A percentile compares a stretch with the other conserved stretches of the same genome.
These are phyloP conservation scores for Pseudogymnoascus sp. DNA, from an alignment of 2,329 filamentous ascomycete species.

Conservation along the genomic window DNA sequence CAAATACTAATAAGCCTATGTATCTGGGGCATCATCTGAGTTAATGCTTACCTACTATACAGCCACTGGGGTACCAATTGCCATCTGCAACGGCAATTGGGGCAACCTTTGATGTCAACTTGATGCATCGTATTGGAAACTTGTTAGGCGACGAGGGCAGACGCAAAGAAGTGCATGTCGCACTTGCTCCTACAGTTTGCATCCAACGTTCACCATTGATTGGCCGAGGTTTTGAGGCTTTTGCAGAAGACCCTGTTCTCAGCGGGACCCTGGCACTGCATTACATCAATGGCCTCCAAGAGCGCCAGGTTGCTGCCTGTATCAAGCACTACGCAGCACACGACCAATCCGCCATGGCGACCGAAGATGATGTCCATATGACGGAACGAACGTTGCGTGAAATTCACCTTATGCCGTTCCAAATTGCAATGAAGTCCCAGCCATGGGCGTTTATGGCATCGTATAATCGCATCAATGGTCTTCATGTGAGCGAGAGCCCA, in stretches of 20 bases:
- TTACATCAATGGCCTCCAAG: slow-evolving; percentile 26
- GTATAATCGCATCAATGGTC: slow-evolving; percentile 29
- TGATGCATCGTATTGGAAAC: slow-evolving; percentile 24
- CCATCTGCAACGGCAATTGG: slow-evolving; percentile 26
- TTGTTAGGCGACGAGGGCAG: slow-evolving; percentile 24
- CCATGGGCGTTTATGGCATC: slow-evolving; percentile 29
- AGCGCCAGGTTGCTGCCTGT: slow-evolving; percentile 24
- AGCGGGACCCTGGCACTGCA: slow-evolving; percentile 26
- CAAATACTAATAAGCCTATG: no score
- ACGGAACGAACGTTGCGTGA: slow-evolving; percentile 26
- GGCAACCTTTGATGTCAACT: slow-evolving; percentile 27
- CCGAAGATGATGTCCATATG: slow-evolving; percentile 24
- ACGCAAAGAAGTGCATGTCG: slow-evolving; percentile 27
- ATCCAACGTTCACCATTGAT: slow-evolving; percentile 22
- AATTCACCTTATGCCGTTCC: slow-evolving; percentile 27
- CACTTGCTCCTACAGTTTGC: slow-evolving; percentile 26
- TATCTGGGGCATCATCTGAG: no score
- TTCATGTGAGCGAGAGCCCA: slow-evolving; percentile 25
- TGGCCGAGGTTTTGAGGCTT: slow-evolving; percentile 29
- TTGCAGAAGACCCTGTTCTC: slow-evolving; percentile 29
- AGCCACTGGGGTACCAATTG: slow-evolving; percentile 24
- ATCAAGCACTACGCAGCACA: slow-evolving; percentile 29
- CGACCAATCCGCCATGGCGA: slow-evolving; percentile 26
- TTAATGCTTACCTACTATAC: no score
- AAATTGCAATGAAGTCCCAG: slow-evolving; percentile 26